Conservation (phyloP, 257 asterid genomes). For the Fraxinus cuspidata region DNA sequence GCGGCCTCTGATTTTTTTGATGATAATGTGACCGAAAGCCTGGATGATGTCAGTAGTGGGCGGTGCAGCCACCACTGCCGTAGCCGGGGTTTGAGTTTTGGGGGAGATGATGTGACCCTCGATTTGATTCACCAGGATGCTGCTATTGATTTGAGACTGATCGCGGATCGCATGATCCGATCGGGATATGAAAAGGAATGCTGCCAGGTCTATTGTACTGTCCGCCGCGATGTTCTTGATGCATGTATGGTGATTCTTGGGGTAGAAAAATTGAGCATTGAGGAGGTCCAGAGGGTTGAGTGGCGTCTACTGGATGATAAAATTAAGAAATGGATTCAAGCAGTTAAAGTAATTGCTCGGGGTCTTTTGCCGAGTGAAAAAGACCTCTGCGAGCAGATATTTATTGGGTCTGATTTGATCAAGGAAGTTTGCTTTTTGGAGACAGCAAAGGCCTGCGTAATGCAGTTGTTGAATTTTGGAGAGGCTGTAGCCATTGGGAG, state of each 20-base stretch:
- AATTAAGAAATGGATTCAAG: conserved; percentile 93
- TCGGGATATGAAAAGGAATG: conserved; percentile 93
- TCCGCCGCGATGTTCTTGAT: conserved; percentile 80
- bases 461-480: conserved; percentile 93
- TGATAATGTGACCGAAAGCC: conserved; percentile 35
- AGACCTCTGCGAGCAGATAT: conserved; percentile 68
- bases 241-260: conserved; percentile 81
- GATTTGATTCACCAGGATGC: conserved; percentile 76
- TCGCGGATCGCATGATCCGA: conserved; percentile 85
- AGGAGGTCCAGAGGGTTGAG: conserved; percentile 96
- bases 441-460: conserved; percentile 83
- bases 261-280: conserved; percentile 86
- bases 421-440: conserved; percentile 85
- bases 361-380: conserved; percentile 72
- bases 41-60: conserved; percentile 60
- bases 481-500: conserved; percentile 89
- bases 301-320: conserved; percentile 78
- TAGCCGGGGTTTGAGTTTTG: conserved; percentile 60
- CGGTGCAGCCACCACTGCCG: conserved; percentile 53
- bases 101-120: conserved; percentile 62
- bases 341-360: conserved; percentile 70
- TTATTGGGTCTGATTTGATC: conserved; percentile 70
- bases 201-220: conserved; percentile 81
- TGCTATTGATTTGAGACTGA: conserved; percentile 61
- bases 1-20: conserved; percentile 57